Conservation (phyloP, 1,284 basidiomycete genomes). For the Boletus semigastroideus region DNA sequence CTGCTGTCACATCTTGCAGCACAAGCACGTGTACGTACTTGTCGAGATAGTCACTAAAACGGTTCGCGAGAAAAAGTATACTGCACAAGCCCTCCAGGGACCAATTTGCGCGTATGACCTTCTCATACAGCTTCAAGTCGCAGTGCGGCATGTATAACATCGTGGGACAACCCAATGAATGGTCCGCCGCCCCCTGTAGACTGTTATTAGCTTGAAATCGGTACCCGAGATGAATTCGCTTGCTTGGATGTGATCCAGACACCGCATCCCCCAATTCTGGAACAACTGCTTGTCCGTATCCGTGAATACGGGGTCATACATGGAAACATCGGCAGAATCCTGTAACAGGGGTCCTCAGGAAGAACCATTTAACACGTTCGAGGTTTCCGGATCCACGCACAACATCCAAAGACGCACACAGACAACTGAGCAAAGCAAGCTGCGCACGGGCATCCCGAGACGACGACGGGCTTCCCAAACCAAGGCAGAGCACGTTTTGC, state of each 20-base stretch:
- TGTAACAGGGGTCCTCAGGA: conserved; percentile 26
- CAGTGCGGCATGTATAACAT: conserved; percentile 79
- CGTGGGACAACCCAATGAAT: conserved; percentile 45
- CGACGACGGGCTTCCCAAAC: conserved; percentile 63
- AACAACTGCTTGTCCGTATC: conserved; percentile 55
- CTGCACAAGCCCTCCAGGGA: conserved; percentile 36
- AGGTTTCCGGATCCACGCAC: conserved; percentile 43
- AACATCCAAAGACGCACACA: conserved; percentile 51
- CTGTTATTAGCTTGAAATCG: conserved; percentile 9
- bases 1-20: conserved; percentile 15
- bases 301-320: conserved; percentile 73
- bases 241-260: conserved; percentile 53
- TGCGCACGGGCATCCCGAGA: conserved; percentile 65
- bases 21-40: conserved; percentile 36
- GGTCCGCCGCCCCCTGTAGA: conserved; percentile 38
- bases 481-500: conserved; percentile 55
- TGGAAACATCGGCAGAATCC: conserved; percentile 47
- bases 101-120: conserved; percentile 63
- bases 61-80: conserved; percentile 47
- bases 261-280: conserved; percentile 45
- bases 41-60: conserved; percentile 44
- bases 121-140: conserved; percentile 67
- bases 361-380: background rate
- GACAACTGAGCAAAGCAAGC: conserved; percentile 59
- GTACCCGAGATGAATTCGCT: conserved; percentile 9